Percentiles rank a stretch among this genome's conserved stretches.
phyloP scores from a whole-genome alignment of 495 filamentous ascomycete genomes.

The Cercophora scortea region DNA sequence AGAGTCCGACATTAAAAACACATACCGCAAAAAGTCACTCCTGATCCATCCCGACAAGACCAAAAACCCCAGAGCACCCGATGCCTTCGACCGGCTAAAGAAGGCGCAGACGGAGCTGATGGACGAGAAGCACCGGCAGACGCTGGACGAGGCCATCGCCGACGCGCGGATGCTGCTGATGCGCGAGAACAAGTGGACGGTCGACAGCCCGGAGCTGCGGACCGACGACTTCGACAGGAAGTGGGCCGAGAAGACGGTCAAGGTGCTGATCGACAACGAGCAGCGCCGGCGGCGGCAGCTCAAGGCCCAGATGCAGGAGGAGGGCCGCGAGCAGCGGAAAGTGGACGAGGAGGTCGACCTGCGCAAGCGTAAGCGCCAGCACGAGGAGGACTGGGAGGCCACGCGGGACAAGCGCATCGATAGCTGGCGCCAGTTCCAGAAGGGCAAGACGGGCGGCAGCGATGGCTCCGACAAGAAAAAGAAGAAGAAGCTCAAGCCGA shows the following conservation, averaged over 20 bases:
- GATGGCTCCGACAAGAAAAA: constrained; percentile 81
- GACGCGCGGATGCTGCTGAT: constrained; percentile 93
- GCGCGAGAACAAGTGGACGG: constrained; percentile 84
- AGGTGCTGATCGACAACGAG: constrained; percentile 91
- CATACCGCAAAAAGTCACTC: constrained; percentile 91
- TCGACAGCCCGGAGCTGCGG: constrained; percentile 80
- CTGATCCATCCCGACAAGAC: constrained; percentile 99
- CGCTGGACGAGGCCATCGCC: constrained; percentile 88
- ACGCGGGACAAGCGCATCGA: constrained; percentile 85
- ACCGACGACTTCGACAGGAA: constrained; percentile 70
- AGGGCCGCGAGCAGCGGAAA: constrained; percentile 82
- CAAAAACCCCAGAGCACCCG: constrained; percentile 79
- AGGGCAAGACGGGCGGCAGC: constrained; percentile 43
- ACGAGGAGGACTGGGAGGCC: constrained; percentile 89
- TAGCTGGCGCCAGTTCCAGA: constrained; percentile 90
- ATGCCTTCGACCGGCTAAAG: constrained; percentile 94
- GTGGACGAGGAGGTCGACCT: constrained; percentile 79
- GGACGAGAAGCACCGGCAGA: constrained; percentile 83
- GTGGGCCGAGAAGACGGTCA: constrained; percentile 88
- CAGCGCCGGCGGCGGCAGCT: constrained; percentile 72
- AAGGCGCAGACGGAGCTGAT: constrained; percentile 86
- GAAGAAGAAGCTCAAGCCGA: constrained; percentile 73
- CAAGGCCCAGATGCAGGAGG: constrained; percentile 94
- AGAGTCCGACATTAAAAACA: constrained; percentile 89
- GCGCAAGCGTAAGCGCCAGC: constrained; percentile 86